phyloP scores from a whole-genome alignment of 108 stramenopile genomes.

The Cyclotella atomus region DNA sequence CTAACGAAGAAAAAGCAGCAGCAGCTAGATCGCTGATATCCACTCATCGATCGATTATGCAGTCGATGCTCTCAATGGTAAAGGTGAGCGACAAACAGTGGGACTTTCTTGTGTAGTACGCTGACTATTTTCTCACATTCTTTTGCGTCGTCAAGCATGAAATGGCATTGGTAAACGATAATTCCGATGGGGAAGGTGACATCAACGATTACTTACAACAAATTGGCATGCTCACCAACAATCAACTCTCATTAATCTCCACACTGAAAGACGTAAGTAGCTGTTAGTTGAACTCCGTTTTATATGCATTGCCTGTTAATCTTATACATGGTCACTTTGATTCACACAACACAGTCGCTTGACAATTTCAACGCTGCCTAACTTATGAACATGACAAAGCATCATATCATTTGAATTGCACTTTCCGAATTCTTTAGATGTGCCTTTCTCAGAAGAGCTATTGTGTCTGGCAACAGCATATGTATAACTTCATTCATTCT shows the following conservation, averaged over 20 bases:
- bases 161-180: constrained; percentile 69
- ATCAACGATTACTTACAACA: constrained; percentile 72
- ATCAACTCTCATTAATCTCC: constrained; percentile 59
- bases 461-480: no score
- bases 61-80: constrained; percentile 65
- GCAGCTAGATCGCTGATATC: constrained; percentile 53
- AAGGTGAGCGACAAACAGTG: constrained; percentile 34
- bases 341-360: no score
- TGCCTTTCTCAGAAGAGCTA: no score
- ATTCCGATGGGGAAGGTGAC: constrained; percentile 65
- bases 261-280: constrained; percentile 57
- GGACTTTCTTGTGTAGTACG: not conserved
- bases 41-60: constrained; percentile 66
- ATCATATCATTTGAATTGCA: no score
- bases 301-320: no score
- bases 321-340: no score
- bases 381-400: no score
- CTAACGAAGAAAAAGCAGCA: constrained; percentile 35
- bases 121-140: not conserved
- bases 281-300: no score
- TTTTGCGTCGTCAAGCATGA: constrained; percentile 40
- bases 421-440: no score
- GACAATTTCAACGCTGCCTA: no score
- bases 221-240: constrained; percentile 60
- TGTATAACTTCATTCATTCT: no score